Conservation (phyloP, 371 early-diverging fungal genomes). For the Mucor plumbeus region DNA sequence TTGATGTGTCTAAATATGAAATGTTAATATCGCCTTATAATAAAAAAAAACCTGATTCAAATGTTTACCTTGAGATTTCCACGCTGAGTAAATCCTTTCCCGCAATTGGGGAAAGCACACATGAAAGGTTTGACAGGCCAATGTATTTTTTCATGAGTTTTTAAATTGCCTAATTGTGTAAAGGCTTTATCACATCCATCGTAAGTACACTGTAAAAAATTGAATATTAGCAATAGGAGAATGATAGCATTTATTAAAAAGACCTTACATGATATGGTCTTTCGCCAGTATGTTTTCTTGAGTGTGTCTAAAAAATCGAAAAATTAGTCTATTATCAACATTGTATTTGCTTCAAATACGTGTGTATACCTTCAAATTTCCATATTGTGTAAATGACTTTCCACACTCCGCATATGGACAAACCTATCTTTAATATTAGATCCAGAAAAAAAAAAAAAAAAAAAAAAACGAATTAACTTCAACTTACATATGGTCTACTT, state of each 20-base stretch:
- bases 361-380: slow-evolving; percentile 61
- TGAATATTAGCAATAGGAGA: background rate
- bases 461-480: background rate
- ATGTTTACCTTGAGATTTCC: slow-evolving; percentile 62
- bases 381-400: slow-evolving; percentile 61
- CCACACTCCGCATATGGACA: slow-evolving; percentile 49
- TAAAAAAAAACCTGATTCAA: background rate
- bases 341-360: background rate
- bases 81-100: slow-evolving; percentile 68
- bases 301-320: slow-evolving; percentile 61
- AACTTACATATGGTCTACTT: slow-evolving; percentile 29
- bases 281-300: slow-evolving; percentile 74
- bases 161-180: slow-evolving; percentile 82
- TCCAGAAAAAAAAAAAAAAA: too few species aligned
- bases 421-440: slow-evolving; percentile 13
- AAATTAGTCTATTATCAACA: background rate
- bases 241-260: background rate
- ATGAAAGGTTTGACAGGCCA: slow-evolving; percentile 73
- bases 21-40: background rate
- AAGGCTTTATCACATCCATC: slow-evolving; percentile 73
- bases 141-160: slow-evolving; percentile 78
- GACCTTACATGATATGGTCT: slow-evolving; percentile 61
- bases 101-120: slow-evolving; percentile 62
- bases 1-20: slow-evolving; percentile 31
- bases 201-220: slow-evolving; percentile 44